A percentile compares a stretch with the other conserved stretches of the same genome.
Conservation (phyloP, 345 rosid genomes). For the Clarkia xantiana region DNA sequence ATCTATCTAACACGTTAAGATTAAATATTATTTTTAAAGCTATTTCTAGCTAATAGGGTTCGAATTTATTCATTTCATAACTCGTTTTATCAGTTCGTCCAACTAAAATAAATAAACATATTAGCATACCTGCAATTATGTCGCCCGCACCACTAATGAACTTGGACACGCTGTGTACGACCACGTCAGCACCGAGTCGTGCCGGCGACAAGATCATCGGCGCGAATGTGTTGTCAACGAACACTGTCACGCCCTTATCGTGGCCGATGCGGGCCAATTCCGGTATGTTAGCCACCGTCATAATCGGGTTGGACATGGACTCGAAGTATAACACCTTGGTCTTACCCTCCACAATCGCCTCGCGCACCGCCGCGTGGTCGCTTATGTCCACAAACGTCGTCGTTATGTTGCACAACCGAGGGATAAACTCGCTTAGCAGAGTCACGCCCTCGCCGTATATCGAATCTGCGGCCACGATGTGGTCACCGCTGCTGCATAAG, state of each 20-base stretch:
- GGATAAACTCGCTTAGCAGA: slow-evolving; percentile 62
- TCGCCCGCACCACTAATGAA: slow-evolving; percentile 96
- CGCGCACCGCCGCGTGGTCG: slow-evolving; percentile 39
- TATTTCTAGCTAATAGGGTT: too few species aligned
- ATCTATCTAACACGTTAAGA: too few species aligned
- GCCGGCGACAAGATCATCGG: slow-evolving; percentile 94
- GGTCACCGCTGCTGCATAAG: slow-evolving; percentile 90
- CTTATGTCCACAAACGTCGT: slow-evolving; percentile 69
- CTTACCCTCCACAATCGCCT: slow-evolving; percentile 44
- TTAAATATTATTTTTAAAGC: too few species aligned
- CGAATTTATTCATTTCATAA: too few species aligned
- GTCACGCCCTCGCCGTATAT: slow-evolving; percentile 94
- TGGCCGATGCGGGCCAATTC: slow-evolving; percentile 66
- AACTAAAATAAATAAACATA: too few species aligned
- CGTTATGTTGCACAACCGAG: slow-evolving; percentile 69
- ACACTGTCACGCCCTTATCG: slow-evolving; percentile 58
- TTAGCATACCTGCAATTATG: slow-evolving; percentile 66
- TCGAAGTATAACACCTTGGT: slow-evolving; percentile 79
- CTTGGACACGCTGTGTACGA: slow-evolving; percentile 85
- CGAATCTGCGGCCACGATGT: slow-evolving; percentile 66
- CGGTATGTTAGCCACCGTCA: slow-evolving; percentile 64
- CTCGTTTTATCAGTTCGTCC: too few species aligned
- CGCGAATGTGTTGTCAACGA: slow-evolving; percentile 85
- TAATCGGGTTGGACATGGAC: slow-evolving; percentile 74
- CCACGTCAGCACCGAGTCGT: slow-evolving; percentile 83